Evolutionary conservation across 495 filamentous ascomycete genomes (phyloP).

Genomic region (Platismatia glauca): DNA sequence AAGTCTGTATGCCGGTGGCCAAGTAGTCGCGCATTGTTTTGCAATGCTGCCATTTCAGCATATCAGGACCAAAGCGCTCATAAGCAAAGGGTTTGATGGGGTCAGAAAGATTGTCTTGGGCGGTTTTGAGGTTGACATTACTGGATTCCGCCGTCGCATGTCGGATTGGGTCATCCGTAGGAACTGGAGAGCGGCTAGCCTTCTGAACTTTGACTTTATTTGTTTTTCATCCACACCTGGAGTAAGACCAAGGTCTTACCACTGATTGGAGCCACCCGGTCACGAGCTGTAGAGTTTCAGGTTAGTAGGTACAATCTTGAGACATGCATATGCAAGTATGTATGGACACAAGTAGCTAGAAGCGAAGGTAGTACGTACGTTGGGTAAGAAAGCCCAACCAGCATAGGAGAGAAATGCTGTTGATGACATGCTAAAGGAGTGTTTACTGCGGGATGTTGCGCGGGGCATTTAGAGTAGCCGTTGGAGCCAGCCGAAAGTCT

Average conservation of each 20-base stretch:
- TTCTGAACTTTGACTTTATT: constrained; percentile 77
- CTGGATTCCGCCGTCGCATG: constrained; percentile 42
- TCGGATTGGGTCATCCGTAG: constrained; percentile 26
- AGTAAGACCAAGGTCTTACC: constrained; percentile 55
- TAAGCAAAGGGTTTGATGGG: constrained; percentile 82
- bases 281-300: constrained; percentile 46
- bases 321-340: background rate
- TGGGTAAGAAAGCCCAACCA: constrained; percentile 74
- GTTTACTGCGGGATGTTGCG: background rate
- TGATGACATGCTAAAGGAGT: constrained; percentile 4
- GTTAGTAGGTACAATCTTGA: constrained; percentile 4
- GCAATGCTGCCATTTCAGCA: constrained; percentile 59
- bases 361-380: constrained; percentile 23
- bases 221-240: constrained; percentile 59
- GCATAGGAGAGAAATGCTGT: constrained; percentile 56
- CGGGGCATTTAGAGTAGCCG: background rate
- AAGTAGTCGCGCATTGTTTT: constrained; percentile 67
- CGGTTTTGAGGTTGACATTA: constrained; percentile 74
- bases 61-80: constrained; percentile 77
- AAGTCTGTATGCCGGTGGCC: constrained; percentile 48
- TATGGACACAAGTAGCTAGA: background rate
- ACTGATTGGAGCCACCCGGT: constrained; percentile 70
- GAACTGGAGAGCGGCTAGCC: constrained; percentile 66
- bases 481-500: background rate
- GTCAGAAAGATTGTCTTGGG: constrained; percentile 74